Conservation (phyloP, 345 rosid species). For the Turritis glabra region DNA sequence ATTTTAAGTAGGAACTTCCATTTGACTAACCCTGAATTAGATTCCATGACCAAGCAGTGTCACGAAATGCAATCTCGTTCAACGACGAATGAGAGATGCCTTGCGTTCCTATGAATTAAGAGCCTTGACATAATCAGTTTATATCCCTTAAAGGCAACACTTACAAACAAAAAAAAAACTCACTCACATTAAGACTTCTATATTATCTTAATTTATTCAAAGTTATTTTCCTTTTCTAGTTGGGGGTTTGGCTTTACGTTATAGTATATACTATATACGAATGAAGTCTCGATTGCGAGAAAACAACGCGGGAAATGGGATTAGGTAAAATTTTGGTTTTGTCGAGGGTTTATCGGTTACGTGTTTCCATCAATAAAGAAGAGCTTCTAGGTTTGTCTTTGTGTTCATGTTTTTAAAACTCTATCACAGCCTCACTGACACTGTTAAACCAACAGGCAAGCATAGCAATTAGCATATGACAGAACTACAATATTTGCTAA, state of each 20-base stretch:
- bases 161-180: conserved; percentile 7
- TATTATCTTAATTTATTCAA: neutral
- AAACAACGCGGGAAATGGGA: neutral
- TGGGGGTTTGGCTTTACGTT: neutral
- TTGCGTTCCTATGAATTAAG: conserved; percentile 52
- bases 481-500: conserved; percentile 29
- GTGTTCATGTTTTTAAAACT: neutral
- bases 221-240: neutral
- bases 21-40: conserved; percentile 59
- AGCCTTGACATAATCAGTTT: conserved; percentile 30
- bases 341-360: neutral
- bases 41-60: conserved; percentile 59
- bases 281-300: neutral
- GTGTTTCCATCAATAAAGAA: neutral
- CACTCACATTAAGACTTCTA: neutral
- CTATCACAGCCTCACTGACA: neutral
- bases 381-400: neutral
- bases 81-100: conserved; percentile 57
- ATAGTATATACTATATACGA: neutral
- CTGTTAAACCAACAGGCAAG: neutral
- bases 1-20: conserved; percentile 10
- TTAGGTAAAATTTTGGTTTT: neutral
- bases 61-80: conserved; percentile 50
- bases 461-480: neutral
- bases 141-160: conserved; percentile 7